Conservation (phyloP, 1,284 basidiomycete species). For the Austroboletus niveus region DNA sequence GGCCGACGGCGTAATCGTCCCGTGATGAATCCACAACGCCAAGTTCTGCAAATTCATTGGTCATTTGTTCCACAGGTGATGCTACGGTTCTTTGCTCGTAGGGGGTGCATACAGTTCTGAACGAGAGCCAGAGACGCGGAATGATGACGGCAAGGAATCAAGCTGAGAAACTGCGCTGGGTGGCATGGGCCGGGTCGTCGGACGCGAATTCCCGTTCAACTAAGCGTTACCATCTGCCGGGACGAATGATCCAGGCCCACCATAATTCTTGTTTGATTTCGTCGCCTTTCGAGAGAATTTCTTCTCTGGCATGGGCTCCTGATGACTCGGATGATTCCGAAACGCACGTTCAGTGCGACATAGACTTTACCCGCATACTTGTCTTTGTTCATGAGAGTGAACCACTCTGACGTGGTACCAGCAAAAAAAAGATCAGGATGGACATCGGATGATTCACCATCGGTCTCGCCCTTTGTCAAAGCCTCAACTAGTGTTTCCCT, state of each 20-base stretch:
- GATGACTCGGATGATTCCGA: background rate
- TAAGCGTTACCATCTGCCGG: conserved; percentile 46
- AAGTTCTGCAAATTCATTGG: conserved; percentile 66
- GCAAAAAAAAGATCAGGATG: conserved; percentile 1
- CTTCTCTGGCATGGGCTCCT: conserved; percentile 76
- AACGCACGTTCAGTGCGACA: conserved; percentile 85
- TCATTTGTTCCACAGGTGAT: conserved; percentile 48
- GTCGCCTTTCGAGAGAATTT: conserved; percentile 52
- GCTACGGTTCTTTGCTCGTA: conserved; percentile 51
- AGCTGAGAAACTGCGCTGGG: conserved; percentile 41
- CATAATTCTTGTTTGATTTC: conserved; percentile 61
- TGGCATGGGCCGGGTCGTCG: conserved; percentile 37
- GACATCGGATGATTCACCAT: conserved; percentile 60
- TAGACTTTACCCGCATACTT: conserved; percentile 94
- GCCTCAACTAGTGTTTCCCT: conserved; percentile 89
- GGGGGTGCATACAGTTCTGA: conserved; percentile 71
- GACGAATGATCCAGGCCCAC: conserved; percentile 72
- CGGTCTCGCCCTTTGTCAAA: conserved; percentile 92
- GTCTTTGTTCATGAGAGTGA: conserved; percentile 83
- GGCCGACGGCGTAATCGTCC: conserved; percentile 65
- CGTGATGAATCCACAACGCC: conserved; percentile 52
- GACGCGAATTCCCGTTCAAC: conserved; percentile 22
- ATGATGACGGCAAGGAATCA: conserved; percentile 54
- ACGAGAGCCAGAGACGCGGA: conserved; percentile 59
- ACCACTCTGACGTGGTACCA: conserved; percentile 74